A percentile compares a stretch with the other conserved stretches of the same genome.
phyloP scores from a whole-genome alignment of 441 rosid genomes.

The Arabidopsis hybrid region DNA sequence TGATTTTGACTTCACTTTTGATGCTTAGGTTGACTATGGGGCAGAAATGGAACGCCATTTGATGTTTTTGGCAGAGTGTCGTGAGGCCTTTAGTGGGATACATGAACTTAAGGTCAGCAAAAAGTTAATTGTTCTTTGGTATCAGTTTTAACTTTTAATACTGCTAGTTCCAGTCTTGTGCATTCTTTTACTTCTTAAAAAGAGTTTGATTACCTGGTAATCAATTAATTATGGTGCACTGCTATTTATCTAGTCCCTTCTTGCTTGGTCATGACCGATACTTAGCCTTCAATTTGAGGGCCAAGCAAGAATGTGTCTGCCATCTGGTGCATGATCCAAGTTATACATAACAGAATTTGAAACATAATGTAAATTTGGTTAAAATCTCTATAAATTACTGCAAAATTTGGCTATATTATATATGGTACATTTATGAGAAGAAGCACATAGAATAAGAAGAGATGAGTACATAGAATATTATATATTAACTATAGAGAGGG shows the following conservation, averaged over 20 bases:
- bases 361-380: constrained; percentile 13
- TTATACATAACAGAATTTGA: not conserved
- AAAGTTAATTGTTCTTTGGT: constrained; percentile 27
- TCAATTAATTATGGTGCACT: not conserved
- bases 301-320: not conserved
- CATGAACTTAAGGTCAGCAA: constrained; percentile 72
- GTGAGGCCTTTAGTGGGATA: constrained; percentile 74
- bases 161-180: constrained; percentile 10
- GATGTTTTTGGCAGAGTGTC: constrained; percentile 84
- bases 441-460: not conserved
- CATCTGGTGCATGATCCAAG: not conserved
- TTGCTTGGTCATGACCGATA: constrained; percentile 12
- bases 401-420: not conserved
- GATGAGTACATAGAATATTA: constrained; percentile 7
- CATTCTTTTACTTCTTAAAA: not conserved
- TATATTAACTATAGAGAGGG: not conserved
- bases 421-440: constrained; percentile 6
- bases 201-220: constrained; percentile 15
- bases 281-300: constrained; percentile 18
- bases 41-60: constrained; percentile 69
- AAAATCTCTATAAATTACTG: not conserved
- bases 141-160: constrained; percentile 17
- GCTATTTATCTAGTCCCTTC: constrained; percentile 17
- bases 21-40: constrained; percentile 78
- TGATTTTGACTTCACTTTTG: constrained; percentile 44